A percentile compares a stretch with the other conserved stretches of the same genome.
These are phyloP conservation scores for Phalaenopsis hybrid DNA, from an alignment of 116 monocot genomes.

Conservation along the genomic window DNA sequence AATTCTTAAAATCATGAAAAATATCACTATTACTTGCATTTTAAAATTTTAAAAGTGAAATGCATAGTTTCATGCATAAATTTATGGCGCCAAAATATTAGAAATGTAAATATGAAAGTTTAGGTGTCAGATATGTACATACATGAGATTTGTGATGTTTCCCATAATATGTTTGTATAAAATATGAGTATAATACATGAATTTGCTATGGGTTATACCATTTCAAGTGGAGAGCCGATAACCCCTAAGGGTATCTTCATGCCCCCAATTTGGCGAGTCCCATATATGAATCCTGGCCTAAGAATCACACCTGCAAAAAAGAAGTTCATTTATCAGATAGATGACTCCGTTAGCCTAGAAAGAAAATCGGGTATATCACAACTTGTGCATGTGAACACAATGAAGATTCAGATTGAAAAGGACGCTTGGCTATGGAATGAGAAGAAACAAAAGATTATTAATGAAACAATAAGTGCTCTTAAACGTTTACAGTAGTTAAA, in stretches of 20 bases:
- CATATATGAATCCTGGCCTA: constrained; percentile 67
- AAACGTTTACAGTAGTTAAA: background rate
- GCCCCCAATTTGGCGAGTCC: constrained; percentile 66
- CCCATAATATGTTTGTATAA: too few species aligned
- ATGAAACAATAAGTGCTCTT: background rate
- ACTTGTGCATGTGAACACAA: background rate
- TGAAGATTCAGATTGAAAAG: background rate
- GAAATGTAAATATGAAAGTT: too few species aligned
- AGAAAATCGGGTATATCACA: background rate
- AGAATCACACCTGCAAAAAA: constrained; percentile 50
- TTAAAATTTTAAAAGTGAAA: too few species aligned
- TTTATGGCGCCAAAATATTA: too few species aligned
- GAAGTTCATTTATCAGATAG: background rate
- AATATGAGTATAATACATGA: too few species aligned
- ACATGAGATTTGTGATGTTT: too few species aligned
- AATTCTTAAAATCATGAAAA: too few species aligned
- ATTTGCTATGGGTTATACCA: constrained; percentile 24
- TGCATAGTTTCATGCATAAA: too few species aligned
- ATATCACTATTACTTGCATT: too few species aligned
- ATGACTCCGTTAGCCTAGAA: background rate
- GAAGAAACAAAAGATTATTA: too few species aligned
- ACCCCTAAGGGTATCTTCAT: constrained; percentile 61
- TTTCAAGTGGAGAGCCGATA: constrained; percentile 59
- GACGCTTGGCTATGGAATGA: background rate
- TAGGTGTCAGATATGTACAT: too few species aligned